Base-by-base conservation (phyloP, 2,329 filamentous ascomycete genomes). In the Xylariales sp. region DNA sequence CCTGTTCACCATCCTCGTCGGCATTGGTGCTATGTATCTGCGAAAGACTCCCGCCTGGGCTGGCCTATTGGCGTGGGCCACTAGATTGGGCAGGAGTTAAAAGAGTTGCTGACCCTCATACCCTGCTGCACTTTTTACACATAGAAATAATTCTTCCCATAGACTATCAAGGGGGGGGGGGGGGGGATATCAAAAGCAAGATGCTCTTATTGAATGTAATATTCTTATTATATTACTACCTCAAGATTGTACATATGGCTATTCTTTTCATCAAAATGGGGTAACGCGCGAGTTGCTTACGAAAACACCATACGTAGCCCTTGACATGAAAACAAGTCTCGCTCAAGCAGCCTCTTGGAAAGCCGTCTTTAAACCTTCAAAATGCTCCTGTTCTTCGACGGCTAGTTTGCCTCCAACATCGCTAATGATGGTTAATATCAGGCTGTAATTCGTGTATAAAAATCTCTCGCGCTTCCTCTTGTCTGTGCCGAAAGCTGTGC, bases 391-490 rank as follows among this genome's bases (percentile, higher is more conserved):
- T 78, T 95, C 90, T 75, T 97, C 94, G 30, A 83, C 82, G 0
- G 91, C 88, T 75, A 95, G 78, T 78, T 92, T 93, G 3, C 93
- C 93, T 10, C 86, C 85, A 4, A 89, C 86, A 74, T 95, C 91
- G 75, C 91, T 89, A 71, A 99, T 92, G 69, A 99, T 97, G 10
- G 96, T 97, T 75, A 93, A 84, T n/a, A 99, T 88, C 71, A 99
- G 84, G 62, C 93, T 97, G 80, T 97, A 98, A 79, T 99, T 99
- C 78, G 98, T 99, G 77, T 92, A 96, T 75, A 99, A 80, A 77
- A 98, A 98, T 52, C 96, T 85, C 73, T 95, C 91, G 72, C 91
- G 86, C 81, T 97, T 97, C 77, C 93, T 88, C 70, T 88, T 86
- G 75, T 97, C 95, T 1, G 85, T 81, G 23, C 88, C 89, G 69